phyloP scores from a whole-genome alignment of 352 stramenopile species.

The Pythium aristosporum region DNA sequence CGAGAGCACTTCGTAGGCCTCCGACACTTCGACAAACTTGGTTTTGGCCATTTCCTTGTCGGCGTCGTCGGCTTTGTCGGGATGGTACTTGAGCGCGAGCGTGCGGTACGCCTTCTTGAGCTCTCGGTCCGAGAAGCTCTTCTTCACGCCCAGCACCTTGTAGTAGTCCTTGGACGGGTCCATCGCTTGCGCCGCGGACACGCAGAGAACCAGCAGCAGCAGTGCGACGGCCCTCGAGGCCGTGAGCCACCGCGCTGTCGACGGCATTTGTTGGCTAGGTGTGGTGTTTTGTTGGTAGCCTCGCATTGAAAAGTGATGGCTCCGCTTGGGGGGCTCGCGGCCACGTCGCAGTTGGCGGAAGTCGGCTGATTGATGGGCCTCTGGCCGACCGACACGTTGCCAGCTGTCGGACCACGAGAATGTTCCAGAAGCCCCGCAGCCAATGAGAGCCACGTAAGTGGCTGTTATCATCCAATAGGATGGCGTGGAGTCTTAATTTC shows the following conservation, averaged over 20 bases:
- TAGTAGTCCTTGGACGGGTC: conserved; percentile 82
- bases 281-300: background rate
- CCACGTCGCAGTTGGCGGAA: background rate
- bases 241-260: conserved; percentile 9
- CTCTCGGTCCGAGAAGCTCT: conserved; percentile 71
- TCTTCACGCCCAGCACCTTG: conserved; percentile 73
- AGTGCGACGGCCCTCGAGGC: conserved; percentile 27
- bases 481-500: conserved; percentile 8
- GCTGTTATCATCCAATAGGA: conserved; percentile 20
- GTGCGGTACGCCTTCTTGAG: conserved; percentile 88
- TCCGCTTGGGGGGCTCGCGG: conserved; percentile 1
- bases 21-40: conserved; percentile 91
- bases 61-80: conserved; percentile 79
- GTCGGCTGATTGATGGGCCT: background rate
- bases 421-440: conserved; percentile 23
- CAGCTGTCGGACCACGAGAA: conserved; percentile 26
- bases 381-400: conserved; percentile 24
- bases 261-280: background rate
- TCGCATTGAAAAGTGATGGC: conserved; percentile 2
- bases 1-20: conserved; percentile 92
- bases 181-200: conserved; percentile 35
- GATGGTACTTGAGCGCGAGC: conserved; percentile 88
- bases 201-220: conserved; percentile 23
- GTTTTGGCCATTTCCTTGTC: conserved; percentile 86
- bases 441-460: conserved; percentile 22